Evolutionary conservation across 2,329 filamentous ascomycete species (phyloP).

Genomic region (Alternaria dauci): DNA sequence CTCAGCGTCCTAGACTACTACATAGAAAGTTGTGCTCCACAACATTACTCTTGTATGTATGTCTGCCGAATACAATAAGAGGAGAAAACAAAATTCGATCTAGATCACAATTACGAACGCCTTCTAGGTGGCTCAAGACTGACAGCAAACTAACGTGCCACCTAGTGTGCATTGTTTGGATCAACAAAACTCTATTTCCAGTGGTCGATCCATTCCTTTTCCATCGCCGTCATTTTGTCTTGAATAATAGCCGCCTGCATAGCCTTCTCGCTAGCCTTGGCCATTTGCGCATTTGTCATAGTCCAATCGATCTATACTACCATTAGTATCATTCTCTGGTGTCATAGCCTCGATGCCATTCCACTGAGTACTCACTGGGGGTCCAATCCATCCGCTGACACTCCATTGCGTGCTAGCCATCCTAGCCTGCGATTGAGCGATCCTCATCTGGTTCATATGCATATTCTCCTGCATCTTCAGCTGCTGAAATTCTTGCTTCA

Average conservation of each 20-base stretch:
- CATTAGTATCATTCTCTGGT: background rate
- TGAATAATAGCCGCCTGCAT: constrained; percentile 24
- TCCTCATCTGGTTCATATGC: constrained; percentile 20
- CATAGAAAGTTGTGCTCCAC: background rate
- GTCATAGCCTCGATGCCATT: background rate
- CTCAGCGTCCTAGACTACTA: background rate
- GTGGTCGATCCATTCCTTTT: constrained; percentile 24
- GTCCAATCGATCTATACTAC: constrained; percentile 17
- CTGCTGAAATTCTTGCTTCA: constrained; percentile 23
- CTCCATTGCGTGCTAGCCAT: background rate
- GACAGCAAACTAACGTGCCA: background rate
- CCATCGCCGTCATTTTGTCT: constrained; percentile 21
- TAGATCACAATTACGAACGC: background rate
- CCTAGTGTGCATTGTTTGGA: background rate
- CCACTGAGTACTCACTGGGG: constrained; percentile 11
- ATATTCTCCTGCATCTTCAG: constrained; percentile 17
- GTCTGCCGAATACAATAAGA: background rate
- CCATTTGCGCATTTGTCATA: constrained; percentile 19
- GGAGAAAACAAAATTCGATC: background rate
- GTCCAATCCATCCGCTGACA: constrained; percentile 7
- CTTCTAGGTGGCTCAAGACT: background rate
- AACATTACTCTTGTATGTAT: background rate
- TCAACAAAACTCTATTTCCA: constrained; percentile 7
- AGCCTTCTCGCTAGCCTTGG: constrained; percentile 16
- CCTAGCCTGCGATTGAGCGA: constrained; percentile 15